Evolutionary conservation across 192 early-diverging fungal species (phyloP).

Genomic region (Rhizophagus prolifer): DNA sequence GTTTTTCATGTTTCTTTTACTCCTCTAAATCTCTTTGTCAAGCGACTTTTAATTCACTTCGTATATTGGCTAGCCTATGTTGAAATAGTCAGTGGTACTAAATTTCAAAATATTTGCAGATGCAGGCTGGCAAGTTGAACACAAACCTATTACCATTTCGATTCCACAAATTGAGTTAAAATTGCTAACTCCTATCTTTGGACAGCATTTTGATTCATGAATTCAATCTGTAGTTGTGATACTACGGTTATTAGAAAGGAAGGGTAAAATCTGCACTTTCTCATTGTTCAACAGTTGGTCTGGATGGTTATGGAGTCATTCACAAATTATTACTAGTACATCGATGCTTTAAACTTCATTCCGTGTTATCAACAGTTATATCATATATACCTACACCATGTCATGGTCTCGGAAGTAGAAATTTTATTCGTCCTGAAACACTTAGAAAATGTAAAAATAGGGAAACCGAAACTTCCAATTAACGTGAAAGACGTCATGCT

Average conservation of each 20-base stretch:
- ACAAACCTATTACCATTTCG: not conserved
- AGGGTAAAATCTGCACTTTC: constrained; percentile 16
- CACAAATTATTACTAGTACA: constrained; percentile 6
- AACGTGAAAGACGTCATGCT: too few relatives aligned
- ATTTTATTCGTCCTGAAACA: too few relatives aligned
- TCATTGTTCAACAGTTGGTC: not conserved
- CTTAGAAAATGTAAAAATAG: too few relatives aligned
- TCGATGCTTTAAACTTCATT: constrained; percentile 15
- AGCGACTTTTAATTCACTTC: too few relatives aligned
- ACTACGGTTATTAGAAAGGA: constrained; percentile 15
- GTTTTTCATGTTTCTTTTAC: too few relatives aligned
- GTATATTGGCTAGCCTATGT: too few relatives aligned
- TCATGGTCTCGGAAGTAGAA: constrained; percentile 9
- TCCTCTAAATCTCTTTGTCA: too few relatives aligned
- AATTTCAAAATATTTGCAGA: constrained; percentile 5
- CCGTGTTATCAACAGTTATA: not conserved
- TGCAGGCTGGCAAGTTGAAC: constrained; percentile 16
- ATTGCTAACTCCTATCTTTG: constrained; percentile 15
- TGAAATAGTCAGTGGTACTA: not conserved
- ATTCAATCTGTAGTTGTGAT: constrained; percentile 16
- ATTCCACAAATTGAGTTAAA: constrained; percentile 13
- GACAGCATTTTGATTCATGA: constrained; percentile 10
- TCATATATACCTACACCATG: constrained; percentile 26
- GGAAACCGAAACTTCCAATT: too few relatives aligned
- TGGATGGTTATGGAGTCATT: not conserved